phyloP scores from a whole-genome alignment of 208 protist genomes.

The Kentomonas sorsogonicus region DNA sequence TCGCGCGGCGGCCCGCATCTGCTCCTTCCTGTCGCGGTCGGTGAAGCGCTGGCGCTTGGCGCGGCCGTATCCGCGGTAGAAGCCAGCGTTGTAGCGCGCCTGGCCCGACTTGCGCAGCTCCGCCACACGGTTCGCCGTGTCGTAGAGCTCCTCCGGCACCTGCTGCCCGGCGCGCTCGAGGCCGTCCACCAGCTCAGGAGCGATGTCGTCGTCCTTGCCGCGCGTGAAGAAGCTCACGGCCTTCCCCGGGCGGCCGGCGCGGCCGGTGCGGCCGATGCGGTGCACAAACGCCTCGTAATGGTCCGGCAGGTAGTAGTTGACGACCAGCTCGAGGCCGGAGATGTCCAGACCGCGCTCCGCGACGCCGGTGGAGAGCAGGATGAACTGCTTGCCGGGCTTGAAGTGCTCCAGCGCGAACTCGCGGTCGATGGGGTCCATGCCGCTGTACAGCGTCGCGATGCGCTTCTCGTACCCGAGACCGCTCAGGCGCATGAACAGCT shows the following conservation, averaged over 20 bases:
- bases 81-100: constrained; percentile 51
- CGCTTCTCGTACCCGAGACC: constrained; percentile 70
- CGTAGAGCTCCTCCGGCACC: constrained; percentile 79
- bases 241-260: constrained; percentile 68
- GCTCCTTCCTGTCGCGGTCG: constrained; percentile 56
- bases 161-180: constrained; percentile 68
- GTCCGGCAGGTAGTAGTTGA: constrained; percentile 99
- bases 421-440: constrained; percentile 90
- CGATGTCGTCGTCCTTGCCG: constrained; percentile 75
- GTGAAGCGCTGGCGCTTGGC: constrained; percentile 51
- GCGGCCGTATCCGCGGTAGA: constrained; percentile 73
- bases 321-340: constrained; percentile 96
- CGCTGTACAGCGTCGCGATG: constrained; percentile 80
- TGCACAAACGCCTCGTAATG: constrained; percentile 98
- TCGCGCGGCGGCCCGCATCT: constrained; percentile 50
- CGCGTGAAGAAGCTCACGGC: constrained; percentile 86
- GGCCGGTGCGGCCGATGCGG: constrained; percentile 92
- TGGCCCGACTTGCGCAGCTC: constrained; percentile 66
- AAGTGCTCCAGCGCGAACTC: constrained; percentile 88
- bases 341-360: constrained; percentile 96
- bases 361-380: constrained; percentile 87
- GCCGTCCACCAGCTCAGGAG: constrained; percentile 71
- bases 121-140: constrained; percentile 53
- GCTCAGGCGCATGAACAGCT: constrained; percentile 75
- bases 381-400: constrained; percentile 71